A percentile compares a stretch with the other conserved stretches of the same genome.
Evolutionary conservation across 2,329 filamentous ascomycete species (phyloP).

Genomic region (Penicillium fuscoglaucum): DNA sequence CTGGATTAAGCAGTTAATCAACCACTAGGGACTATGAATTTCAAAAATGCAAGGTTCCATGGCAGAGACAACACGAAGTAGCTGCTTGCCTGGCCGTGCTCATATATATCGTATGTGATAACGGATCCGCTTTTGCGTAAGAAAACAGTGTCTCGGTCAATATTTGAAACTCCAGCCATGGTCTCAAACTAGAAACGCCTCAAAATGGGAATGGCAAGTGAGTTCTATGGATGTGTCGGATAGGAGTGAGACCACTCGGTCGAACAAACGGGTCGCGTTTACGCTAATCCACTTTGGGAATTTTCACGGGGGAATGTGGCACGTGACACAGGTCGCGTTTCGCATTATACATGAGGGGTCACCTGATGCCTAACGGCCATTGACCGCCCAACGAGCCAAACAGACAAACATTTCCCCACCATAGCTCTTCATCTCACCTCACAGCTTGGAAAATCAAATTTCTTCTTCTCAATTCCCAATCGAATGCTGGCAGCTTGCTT

Average conservation of each 20-base stretch:
- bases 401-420: slow-evolving; percentile 12
- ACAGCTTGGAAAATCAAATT: background rate
- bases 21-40: too few species aligned
- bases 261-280: background rate
- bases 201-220: background rate
- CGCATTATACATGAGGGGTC: background rate
- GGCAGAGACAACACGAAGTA: too few species aligned
- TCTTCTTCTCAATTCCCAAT: slow-evolving; percentile 2
- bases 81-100: background rate
- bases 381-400: slow-evolving; percentile 7
- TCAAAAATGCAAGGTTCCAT: too few species aligned
- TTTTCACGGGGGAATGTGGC: background rate
- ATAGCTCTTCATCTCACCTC: slow-evolving; percentile 6
- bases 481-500: slow-evolving; percentile 11
- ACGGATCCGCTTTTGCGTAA: background rate
- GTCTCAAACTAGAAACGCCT: background rate
- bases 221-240: background rate
- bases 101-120: background rate
- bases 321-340: background rate
- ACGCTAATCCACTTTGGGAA: background rate
- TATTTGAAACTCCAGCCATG: background rate
- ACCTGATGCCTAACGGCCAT: slow-evolving; percentile 7
- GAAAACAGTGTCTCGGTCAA: background rate
- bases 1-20: too few species aligned
- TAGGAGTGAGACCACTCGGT: background rate